A percentile compares a stretch with the other conserved stretches of the same genome.
Evolutionary conservation across 164 flowering plant species (phyloP).

Genomic region (Piper longum): DNA sequence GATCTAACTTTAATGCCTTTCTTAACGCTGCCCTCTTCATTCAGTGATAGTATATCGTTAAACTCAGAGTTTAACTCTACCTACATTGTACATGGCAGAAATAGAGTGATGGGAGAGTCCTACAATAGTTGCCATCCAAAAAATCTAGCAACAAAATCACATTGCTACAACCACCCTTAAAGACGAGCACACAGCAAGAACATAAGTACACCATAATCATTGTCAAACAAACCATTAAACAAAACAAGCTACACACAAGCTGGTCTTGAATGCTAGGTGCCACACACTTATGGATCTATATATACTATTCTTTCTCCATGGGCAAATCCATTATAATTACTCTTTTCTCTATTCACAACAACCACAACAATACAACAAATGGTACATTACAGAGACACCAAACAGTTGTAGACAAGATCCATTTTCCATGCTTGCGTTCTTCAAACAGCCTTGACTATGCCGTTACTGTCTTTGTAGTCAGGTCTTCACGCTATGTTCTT

Average conservation of each 20-base stretch:
- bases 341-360: no score
- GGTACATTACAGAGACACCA: not conserved
- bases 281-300: no score
- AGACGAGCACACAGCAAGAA: no score
- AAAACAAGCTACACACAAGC: not conserved
- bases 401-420: not conserved
- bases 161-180: no score
- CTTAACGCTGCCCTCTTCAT: no score
- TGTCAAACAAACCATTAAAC: not conserved
- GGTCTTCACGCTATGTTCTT: constrained; percentile 40
- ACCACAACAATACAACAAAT: not conserved
- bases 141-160: no score
- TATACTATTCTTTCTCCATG: not conserved
- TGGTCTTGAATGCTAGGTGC: not conserved
- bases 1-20: no score
- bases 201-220: not conserved
- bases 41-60: no score
- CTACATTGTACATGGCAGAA: no score
- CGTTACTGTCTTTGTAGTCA: not conserved
- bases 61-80: no score
- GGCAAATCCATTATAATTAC: not conserved
- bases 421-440: not conserved
- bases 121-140: no score
- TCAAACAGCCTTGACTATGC: not conserved
- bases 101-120: no score